A percentile compares a stretch with the other conserved stretches of the same genome.
phyloP scores from a whole-genome alignment of 2,329 filamentous ascomycete species.

The Acrodontium crateriforme region DNA sequence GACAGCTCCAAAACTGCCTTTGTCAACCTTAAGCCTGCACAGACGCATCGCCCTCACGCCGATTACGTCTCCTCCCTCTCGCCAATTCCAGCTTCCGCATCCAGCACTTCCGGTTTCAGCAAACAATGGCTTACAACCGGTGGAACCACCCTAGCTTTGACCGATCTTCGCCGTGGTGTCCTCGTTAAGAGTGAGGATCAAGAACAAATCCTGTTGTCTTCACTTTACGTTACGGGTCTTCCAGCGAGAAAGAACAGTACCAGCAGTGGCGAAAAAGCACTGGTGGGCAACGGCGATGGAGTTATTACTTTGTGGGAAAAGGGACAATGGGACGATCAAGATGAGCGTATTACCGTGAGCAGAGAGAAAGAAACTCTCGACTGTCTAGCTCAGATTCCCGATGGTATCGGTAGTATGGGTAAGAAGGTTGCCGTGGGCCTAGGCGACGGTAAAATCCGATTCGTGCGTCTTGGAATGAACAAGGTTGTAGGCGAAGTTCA shows the following conservation, averaged over 20 bases:
- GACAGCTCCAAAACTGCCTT: slow-evolving; percentile 26
- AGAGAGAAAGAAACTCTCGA: slow-evolving; percentile 58
- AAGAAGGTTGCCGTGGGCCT: slow-evolving; percentile 69
- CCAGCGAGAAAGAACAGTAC: slow-evolving; percentile 47
- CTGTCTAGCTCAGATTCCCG: slow-evolving; percentile 57
- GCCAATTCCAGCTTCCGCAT: slow-evolving; percentile 62
- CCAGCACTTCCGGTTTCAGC: slow-evolving; percentile 74
- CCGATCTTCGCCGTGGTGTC: slow-evolving; percentile 74
- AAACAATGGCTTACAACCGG: slow-evolving; percentile 95
- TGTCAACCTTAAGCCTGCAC: slow-evolving; percentile 49
- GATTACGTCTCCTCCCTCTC: slow-evolving; percentile 87
- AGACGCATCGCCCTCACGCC: slow-evolving; percentile 74
- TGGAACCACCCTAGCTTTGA: slow-evolving; percentile 78
- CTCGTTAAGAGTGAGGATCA: slow-evolving; percentile 86
- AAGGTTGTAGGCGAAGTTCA: slow-evolving; percentile 54
- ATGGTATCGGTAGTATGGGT: slow-evolving; percentile 49
- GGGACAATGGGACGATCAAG: slow-evolving; percentile 89
- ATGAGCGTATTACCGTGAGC: slow-evolving; percentile 72
- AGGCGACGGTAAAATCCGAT: slow-evolving; percentile 63
- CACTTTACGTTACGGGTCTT: slow-evolving; percentile 62
- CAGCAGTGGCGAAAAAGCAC: slow-evolving; percentile 59
- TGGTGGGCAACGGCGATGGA: slow-evolving; percentile 67
- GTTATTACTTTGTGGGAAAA: slow-evolving; percentile 88
- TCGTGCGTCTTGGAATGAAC: slow-evolving; percentile 62
- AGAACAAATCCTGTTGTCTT: slow-evolving; percentile 81